Evolutionary conservation across 1,284 basidiomycete species (phyloP), one percentile per base, ranked within the genome.

Genomic region (Trichosporon asahii): DNA sequence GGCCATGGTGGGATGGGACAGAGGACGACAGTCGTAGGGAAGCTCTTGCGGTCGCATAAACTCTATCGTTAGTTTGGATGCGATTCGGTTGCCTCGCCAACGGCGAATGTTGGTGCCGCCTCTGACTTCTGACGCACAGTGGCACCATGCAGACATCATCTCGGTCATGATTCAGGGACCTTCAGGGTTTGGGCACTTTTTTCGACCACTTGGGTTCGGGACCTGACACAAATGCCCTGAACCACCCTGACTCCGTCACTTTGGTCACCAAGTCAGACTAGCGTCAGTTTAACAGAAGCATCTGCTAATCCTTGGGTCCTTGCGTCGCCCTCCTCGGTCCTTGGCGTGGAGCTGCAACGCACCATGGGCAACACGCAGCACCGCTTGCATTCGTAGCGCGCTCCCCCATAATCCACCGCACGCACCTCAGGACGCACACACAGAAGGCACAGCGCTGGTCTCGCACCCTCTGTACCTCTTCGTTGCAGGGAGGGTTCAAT

Each of bases 11-110:
- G 18, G 15, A 53, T 23, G 49, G 49, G 23, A 8, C 49, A 8
- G 23, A 21, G 49, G 49, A 25, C 21, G 49, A 53, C 49, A 9
- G 49, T 18, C 21, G 23, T 53, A 53, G 49, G 49, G 49, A 53
- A 53, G 49, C 49, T 53, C 49, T 21, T 5, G 49, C n/a, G 49
- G 29, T 61, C n/a, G 57, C 57, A 61, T 23, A 61, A 61, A 61
- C 57, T 61, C 57, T 61, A 61, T 61, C 29, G 57, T 61, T 33
- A 61, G 57, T 61, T 61, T 57, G 57, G 57, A 61, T 61, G 29
- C 18, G 15, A 9, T 6, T 29, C 57, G 27, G 7, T 7, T 31
- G 15, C 14, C 7, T 61, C 57, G 29, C 29, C 27, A n/a, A n/a
- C 40, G 5, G 6, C n/a, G n/a, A n/a, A n/a, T n/a, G 40, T n/a